Evolutionary conservation across 305 asterid species (phyloP).

Genomic region (Fraxinus floribunda): DNA sequence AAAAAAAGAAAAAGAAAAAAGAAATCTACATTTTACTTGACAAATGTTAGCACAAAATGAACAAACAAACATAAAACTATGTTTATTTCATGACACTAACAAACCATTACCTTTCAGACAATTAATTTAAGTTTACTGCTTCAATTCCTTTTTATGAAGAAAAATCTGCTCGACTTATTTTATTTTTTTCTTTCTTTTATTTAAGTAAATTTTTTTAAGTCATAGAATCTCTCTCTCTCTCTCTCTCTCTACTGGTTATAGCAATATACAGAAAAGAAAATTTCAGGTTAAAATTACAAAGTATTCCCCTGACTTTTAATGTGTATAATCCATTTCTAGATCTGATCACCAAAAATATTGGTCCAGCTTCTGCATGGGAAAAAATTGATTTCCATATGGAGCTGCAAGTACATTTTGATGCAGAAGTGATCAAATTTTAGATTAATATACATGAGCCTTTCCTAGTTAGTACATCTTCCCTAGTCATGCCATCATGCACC

Average conservation of each 20-base stretch:
- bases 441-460: background rate
- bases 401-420: background rate
- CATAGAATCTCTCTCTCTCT: background rate
- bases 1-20: too few relatives aligned
- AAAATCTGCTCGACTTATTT: background rate
- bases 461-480: background rate
- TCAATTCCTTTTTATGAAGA: slow-evolving; percentile 4
- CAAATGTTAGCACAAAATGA: background rate
- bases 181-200: background rate
- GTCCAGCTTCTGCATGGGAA: background rate
- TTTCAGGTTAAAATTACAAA: background rate
- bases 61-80: background rate
- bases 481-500: background rate
- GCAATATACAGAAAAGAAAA: background rate
- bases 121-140: slow-evolving; percentile 3
- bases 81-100: slow-evolving; percentile 1
- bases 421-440: background rate
- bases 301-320: slow-evolving; percentile 26
- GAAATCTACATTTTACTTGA: background rate
- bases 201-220: background rate
- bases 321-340: background rate
- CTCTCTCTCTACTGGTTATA: too few relatives aligned
- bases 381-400: background rate
- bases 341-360: background rate
- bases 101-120: background rate